Conservation (phyloP, 2,329 filamentous ascomycete species). For the Pseudogymnoascus verrucosus region DNA sequence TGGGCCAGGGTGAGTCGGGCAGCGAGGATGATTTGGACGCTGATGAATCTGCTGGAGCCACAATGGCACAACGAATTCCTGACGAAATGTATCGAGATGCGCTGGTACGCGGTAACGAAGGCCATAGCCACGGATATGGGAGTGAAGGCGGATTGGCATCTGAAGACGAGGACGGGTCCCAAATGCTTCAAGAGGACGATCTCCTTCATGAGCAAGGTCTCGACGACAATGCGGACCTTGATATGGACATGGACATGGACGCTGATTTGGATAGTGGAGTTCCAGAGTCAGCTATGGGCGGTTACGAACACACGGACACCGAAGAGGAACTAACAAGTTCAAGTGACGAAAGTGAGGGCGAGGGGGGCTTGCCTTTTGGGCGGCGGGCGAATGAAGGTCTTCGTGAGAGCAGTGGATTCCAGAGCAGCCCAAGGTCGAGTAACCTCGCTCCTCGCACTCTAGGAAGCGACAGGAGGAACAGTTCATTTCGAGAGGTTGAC, state of each 20-base stretch:
- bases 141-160: constrained; percentile 41
- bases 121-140: constrained; percentile 36
- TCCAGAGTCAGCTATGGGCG: constrained; percentile 51
- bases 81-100: constrained; percentile 57
- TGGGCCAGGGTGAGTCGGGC: constrained; percentile 37
- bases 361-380: constrained; percentile 15
- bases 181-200: constrained; percentile 58
- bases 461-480: not conserved
- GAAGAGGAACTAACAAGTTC: constrained; percentile 54
- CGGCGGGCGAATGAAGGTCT: not conserved
- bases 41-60: constrained; percentile 26
- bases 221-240: constrained; percentile 26
- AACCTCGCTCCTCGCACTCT: not conserved
- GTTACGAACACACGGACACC: constrained; percentile 72
- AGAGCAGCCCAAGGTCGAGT: constrained; percentile 5
- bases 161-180: constrained; percentile 47
- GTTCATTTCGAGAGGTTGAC: not conserved
- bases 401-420: not conserved
- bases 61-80: constrained; percentile 34
- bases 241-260: constrained; percentile 49
- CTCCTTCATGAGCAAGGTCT: constrained; percentile 32
- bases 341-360: constrained; percentile 34
- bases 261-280: constrained; percentile 66
- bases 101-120: constrained; percentile 43
- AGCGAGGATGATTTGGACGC: constrained; percentile 34